These are phyloP conservation scores for Fraxinus cuspidata DNA, from an alignment of 257 asterid species.

Conservation along the genomic window DNA sequence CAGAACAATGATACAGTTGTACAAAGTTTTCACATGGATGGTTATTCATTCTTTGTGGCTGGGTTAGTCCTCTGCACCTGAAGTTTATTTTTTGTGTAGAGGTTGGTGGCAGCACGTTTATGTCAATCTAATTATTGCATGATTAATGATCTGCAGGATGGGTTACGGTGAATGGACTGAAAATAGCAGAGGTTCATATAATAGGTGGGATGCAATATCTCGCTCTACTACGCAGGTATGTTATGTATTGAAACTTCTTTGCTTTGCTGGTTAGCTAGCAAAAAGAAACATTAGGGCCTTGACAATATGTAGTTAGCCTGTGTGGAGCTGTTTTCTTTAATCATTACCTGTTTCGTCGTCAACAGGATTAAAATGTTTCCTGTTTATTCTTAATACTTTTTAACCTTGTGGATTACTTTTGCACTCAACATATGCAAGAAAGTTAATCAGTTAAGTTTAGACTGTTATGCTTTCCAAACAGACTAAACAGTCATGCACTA, in stretches of 20 bases:
- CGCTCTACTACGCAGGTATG: constrained; percentile 91
- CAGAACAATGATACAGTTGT: constrained; percentile 78
- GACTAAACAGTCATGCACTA: neutral
- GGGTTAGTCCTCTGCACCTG: constrained; percentile 53
- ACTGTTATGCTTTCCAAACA: too few relatives aligned
- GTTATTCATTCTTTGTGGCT: constrained; percentile 87
- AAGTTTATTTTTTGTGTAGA: neutral
- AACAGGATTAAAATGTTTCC: neutral
- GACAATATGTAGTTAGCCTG: neutral
- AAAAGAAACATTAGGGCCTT: neutral
- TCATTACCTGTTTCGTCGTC: neutral
- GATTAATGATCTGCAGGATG: constrained; percentile 51
- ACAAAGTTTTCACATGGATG: constrained; percentile 91
- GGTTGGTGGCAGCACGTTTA: neutral
- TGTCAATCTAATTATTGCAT: constrained; percentile 2
- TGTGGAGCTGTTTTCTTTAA: neutral
- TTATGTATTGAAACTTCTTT: neutral
- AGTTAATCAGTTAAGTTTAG: too few relatives aligned
- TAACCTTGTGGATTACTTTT: too few relatives aligned
- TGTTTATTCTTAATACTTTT: neutral
- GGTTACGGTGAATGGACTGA: constrained; percentile 93
- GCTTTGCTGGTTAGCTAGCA: neutral
- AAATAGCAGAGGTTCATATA: constrained; percentile 73
- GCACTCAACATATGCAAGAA: too few relatives aligned
- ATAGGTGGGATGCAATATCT: constrained; percentile 92